Percentiles rank a stretch among this genome's conserved stretches.
Evolutionary conservation across 2,329 filamentous ascomycete genomes (phyloP).

Genomic region (Sclerotinia minor): DNA sequence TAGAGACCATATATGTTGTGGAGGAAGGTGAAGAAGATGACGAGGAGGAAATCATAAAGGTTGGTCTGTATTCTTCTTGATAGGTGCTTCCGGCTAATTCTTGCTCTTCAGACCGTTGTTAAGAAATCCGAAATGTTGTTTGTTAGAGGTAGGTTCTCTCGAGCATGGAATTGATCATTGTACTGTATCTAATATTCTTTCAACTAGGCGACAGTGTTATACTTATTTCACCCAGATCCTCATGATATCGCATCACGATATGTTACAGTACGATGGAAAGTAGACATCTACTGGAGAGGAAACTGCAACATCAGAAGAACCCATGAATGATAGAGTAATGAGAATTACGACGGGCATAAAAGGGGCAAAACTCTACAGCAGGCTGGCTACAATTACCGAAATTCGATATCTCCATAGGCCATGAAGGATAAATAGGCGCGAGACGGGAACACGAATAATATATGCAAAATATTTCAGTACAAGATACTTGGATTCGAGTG

Average conservation of each 20-base stretch:
- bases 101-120: slow-evolving; percentile 70
- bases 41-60: slow-evolving; percentile 68
- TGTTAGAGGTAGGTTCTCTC: slow-evolving; percentile 71
- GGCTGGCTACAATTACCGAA: not conserved
- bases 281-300: not conserved
- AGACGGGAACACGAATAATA: slow-evolving; percentile 9
- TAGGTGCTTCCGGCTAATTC: not conserved
- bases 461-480: not conserved
- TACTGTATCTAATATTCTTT: slow-evolving; percentile 30
- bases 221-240: slow-evolving; percentile 59
- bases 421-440: slow-evolving; percentile 6
- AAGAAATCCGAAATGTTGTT: slow-evolving; percentile 99
- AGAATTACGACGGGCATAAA: not conserved
- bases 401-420: not conserved
- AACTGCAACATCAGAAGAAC: not conserved
- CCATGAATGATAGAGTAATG: not conserved
- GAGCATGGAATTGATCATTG: not conserved
- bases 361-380: not conserved
- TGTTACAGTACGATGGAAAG: not conserved
- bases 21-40: slow-evolving; percentile 79
- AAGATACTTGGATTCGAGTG: not conserved
- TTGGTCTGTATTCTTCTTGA: slow-evolving; percentile 44
- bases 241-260: slow-evolving; percentile 26
- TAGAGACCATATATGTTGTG: slow-evolving; percentile 93
- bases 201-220: slow-evolving; percentile 69